phyloP scores from a whole-genome alignment of 257 asterid genomes.

The Rehmannia glutinosa region DNA sequence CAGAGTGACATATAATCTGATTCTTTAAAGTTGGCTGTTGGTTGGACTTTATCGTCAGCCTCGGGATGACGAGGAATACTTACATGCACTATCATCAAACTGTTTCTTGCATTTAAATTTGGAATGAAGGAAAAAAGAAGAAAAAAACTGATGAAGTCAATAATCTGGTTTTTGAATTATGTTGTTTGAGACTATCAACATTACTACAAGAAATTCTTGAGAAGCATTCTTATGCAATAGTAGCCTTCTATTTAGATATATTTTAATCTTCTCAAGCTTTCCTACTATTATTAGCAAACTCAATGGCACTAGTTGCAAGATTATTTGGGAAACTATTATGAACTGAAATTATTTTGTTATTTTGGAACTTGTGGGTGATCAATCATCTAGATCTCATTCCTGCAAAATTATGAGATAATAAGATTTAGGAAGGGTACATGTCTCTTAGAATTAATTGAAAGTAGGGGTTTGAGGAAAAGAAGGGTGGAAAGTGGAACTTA shows the following conservation, averaged over 20 bases:
- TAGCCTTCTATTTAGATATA: background rate
- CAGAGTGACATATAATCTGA: background rate
- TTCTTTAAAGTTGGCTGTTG: background rate
- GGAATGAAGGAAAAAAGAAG: background rate
- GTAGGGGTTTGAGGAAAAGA: background rate
- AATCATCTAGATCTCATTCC: background rate
- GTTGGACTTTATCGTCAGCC: no score
- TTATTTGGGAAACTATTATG: background rate
- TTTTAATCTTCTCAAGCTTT: background rate
- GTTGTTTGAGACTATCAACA: background rate
- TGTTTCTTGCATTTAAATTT: background rate
- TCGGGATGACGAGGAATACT: no score
- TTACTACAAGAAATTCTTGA: background rate
- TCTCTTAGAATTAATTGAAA: background rate
- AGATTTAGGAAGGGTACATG: background rate
- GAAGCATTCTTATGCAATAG: background rate
- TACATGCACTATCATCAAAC: background rate
- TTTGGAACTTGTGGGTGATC: background rate
- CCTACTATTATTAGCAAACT: background rate
- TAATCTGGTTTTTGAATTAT: background rate
- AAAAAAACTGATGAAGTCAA: background rate
- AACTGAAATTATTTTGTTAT: background rate
- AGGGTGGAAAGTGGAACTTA: background rate
- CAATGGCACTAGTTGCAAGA: background rate
- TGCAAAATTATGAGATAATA: conserved; percentile 1